Evolutionary conservation across 1,139 yeast genomes (phyloP).

Genomic region (Saccharomyces uvarum): DNA sequence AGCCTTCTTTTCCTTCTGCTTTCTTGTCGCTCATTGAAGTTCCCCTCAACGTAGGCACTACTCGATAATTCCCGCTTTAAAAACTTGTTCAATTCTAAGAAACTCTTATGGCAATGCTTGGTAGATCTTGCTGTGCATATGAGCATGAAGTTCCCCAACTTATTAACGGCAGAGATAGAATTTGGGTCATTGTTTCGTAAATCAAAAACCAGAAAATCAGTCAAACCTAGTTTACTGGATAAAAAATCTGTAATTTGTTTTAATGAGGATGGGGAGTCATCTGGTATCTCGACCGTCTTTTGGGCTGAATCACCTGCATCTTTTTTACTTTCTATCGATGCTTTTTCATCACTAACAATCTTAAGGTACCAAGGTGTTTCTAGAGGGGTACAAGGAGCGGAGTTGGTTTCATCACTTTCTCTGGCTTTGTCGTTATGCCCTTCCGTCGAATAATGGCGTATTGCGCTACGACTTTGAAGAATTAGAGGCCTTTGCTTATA

Average conservation of each 20-base stretch:
- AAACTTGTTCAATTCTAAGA: slow-evolving; percentile 45
- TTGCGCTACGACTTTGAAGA: background rate
- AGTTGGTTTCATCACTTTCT: background rate
- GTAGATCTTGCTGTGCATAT: slow-evolving; percentile 74
- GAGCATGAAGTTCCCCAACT: slow-evolving; percentile 45
- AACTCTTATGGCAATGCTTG: slow-evolving; percentile 68
- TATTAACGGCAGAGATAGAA: slow-evolving; percentile 38
- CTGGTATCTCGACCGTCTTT: slow-evolving; percentile 38
- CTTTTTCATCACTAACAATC: slow-evolving; percentile 15
- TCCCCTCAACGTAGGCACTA: slow-evolving; percentile 61
- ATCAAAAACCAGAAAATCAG: slow-evolving; percentile 54
- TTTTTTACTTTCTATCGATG: slow-evolving; percentile 2
- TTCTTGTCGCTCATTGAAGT: slow-evolving; percentile 51
- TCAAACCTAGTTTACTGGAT: slow-evolving; percentile 56
- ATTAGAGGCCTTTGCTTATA: background rate
- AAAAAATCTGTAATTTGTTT: slow-evolving; percentile 41
- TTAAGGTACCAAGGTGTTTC: slow-evolving; percentile 27
- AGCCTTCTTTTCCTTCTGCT: slow-evolving; percentile 58
- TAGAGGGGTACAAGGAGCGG: background rate
- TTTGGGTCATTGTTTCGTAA: slow-evolving; percentile 40
- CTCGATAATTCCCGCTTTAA: slow-evolving; percentile 39
- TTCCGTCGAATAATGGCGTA: background rate
- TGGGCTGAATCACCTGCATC: slow-evolving; percentile 5
- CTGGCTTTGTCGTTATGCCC: background rate
- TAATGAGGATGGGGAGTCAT: slow-evolving; percentile 46